phyloP scores from a whole-genome alignment of 1,139 yeast genomes.

The Geotrichum fermentans region DNA sequence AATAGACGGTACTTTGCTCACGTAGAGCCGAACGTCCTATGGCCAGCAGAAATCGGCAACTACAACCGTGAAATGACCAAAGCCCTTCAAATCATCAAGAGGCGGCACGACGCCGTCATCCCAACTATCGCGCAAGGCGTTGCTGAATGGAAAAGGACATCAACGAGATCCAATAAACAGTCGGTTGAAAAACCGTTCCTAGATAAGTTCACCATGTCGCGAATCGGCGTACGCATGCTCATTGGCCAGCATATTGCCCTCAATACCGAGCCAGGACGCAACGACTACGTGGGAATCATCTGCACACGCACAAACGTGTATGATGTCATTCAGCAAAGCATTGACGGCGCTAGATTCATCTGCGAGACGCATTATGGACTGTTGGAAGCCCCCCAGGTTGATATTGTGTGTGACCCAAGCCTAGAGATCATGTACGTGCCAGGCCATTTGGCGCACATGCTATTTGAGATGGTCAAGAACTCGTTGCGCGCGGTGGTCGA shows the following conservation, averaged over 20 bases:
- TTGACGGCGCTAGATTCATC: constrained; percentile 79
- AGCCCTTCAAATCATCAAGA: constrained; percentile 64
- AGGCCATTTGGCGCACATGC: constrained; percentile 82
- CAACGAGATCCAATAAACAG: constrained; percentile 35
- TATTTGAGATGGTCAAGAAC: constrained; percentile 79
- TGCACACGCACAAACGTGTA: constrained; percentile 75
- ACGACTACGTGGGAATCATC: constrained; percentile 75
- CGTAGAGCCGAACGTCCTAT: constrained; percentile 47
- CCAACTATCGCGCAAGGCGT: constrained; percentile 92
- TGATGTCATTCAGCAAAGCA: constrained; percentile 77
- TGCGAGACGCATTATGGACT: constrained; percentile 85
- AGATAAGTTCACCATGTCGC: constrained; percentile 78
- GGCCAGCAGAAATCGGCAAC: constrained; percentile 73
- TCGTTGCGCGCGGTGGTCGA: constrained; percentile 83
- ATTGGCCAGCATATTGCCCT: constrained; percentile 85
- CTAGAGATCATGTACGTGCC: constrained; percentile 83
- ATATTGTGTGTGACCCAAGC: constrained; percentile 64
- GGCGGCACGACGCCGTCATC: constrained; percentile 87
- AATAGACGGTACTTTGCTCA: constrained; percentile 54
- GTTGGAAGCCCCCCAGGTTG: constrained; percentile 75
- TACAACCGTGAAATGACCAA: constrained; percentile 67
- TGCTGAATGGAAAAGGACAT: constrained; percentile 66
- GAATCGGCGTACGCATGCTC: constrained; percentile 84
- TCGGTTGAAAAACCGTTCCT: constrained; percentile 72
- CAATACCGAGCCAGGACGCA: constrained; percentile 54